phyloP scores from a whole-genome alignment of 2,329 filamentous ascomycete species.

The Colletotrichum liaoningense region DNA sequence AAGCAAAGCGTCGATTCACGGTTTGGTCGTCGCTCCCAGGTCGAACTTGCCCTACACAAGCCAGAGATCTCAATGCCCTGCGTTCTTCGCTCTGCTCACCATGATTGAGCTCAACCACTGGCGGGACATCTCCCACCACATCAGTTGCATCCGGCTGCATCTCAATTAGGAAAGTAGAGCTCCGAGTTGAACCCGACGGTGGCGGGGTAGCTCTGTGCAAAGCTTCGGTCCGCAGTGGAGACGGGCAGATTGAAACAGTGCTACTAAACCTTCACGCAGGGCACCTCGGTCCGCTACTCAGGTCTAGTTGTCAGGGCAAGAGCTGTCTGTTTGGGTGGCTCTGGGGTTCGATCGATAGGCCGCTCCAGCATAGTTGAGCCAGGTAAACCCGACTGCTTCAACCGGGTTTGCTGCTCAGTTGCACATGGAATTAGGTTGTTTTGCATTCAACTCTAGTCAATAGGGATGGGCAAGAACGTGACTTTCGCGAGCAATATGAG shows the following conservation, averaged over 20 bases:
- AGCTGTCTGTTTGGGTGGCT: not conserved
- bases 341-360: not conserved
- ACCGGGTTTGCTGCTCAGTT: not conserved
- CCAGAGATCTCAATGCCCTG: not conserved
- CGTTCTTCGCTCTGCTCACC: not conserved
- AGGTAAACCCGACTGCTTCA: not conserved
- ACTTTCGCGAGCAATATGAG: not conserved
- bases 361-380: not conserved
- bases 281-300: not conserved
- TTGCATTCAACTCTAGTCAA: not conserved
- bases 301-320: too few species aligned
- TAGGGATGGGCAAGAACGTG: constrained; percentile 10
- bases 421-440: too few species aligned
- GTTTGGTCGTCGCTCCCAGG: not conserved
- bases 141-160: too few species aligned
- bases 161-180: not conserved
- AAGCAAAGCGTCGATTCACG: not conserved
- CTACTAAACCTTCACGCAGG: not conserved
- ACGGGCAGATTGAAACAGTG: not conserved
- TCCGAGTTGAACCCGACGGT: not conserved
- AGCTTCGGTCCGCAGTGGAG: not conserved
- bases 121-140: too few species aligned
- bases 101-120: not conserved
- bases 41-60: not conserved
- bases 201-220: not conserved